phyloP scores from a whole-genome alignment of 331 rosid species.

The Telfairia occidentalis region DNA sequence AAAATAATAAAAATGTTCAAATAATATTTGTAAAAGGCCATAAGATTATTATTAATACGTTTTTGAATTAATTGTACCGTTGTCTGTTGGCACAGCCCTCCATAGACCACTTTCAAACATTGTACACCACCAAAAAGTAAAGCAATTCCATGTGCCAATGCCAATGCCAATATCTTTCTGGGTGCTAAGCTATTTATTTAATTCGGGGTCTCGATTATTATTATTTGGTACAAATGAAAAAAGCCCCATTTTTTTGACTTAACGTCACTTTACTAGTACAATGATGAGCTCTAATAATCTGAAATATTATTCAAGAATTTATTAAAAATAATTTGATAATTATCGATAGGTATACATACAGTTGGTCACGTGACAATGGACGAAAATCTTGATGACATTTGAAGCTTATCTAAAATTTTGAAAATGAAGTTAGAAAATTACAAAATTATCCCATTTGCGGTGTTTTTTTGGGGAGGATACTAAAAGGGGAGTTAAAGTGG shows the following conservation, averaged over 20 bases:
- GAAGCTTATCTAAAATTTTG: background rate
- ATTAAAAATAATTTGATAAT: background rate
- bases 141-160: conserved; percentile 1
- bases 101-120: background rate
- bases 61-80: background rate
- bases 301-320: background rate
- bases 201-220: background rate
- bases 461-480: background rate
- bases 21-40: background rate
- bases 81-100: conserved; percentile 8
- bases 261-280: background rate
- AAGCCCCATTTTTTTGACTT: background rate
- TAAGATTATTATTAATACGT: background rate
- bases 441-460: background rate
- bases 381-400: too few relatives aligned
- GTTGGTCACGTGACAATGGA: too few relatives aligned
- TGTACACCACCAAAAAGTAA: background rate
- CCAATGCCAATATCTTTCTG: background rate
- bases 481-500: background rate
- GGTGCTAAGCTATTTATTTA: background rate
- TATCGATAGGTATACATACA: background rate
- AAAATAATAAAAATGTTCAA: background rate
- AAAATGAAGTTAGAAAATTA: background rate
- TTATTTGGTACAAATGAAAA: background rate
- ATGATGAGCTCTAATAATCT: background rate